Conservation (phyloP, 768 basidiomycete genomes). For the Lactarius vividus region DNA sequence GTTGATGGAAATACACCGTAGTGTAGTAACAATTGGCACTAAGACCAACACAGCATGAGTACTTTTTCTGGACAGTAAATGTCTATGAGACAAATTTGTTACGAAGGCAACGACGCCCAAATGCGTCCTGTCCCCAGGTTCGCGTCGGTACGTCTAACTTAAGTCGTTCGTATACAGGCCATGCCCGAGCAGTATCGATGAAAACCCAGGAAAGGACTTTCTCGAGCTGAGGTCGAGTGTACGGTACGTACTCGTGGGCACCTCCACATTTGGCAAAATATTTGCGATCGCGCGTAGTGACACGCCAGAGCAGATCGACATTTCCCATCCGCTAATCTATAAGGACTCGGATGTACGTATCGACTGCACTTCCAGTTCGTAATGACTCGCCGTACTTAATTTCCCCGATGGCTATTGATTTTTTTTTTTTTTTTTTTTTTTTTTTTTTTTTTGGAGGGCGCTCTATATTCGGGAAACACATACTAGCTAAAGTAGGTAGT, state of each 20-base stretch:
- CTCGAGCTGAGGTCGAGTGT: slow-evolving; percentile 53
- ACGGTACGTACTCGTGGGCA: slow-evolving; percentile 39
- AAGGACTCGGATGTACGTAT: slow-evolving; percentile 68
- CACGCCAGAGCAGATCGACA: slow-evolving; percentile 93
- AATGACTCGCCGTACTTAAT: neutral
- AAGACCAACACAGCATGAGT: too few relatives aligned
- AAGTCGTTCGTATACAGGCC: slow-evolving; percentile 70
- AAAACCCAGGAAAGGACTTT: slow-evolving; percentile 59
- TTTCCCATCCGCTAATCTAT: slow-evolving; percentile 73
- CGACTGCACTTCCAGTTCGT: neutral
- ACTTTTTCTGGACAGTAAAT: too few relatives aligned
- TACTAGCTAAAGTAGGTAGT: too few relatives aligned
- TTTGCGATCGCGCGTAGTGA: slow-evolving; percentile 46
- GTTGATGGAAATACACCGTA: too few relatives aligned
- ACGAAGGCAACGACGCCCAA: too few relatives aligned
- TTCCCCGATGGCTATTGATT: neutral
- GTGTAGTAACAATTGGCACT: too few relatives aligned
- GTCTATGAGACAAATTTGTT: too few relatives aligned
- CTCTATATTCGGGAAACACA: too few relatives aligned
- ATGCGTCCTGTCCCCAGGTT: too few relatives aligned
- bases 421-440: too few relatives aligned
- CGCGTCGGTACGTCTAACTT: too few relatives aligned
- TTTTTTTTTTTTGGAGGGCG: too few relatives aligned
- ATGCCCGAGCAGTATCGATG: slow-evolving; percentile 52
- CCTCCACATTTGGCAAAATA: neutral